A percentile compares a stretch with the other conserved stretches of the same genome.
phyloP scores from a whole-genome alignment of 2,329 filamentous ascomycete genomes.

The Stachybotrys elegans region DNA sequence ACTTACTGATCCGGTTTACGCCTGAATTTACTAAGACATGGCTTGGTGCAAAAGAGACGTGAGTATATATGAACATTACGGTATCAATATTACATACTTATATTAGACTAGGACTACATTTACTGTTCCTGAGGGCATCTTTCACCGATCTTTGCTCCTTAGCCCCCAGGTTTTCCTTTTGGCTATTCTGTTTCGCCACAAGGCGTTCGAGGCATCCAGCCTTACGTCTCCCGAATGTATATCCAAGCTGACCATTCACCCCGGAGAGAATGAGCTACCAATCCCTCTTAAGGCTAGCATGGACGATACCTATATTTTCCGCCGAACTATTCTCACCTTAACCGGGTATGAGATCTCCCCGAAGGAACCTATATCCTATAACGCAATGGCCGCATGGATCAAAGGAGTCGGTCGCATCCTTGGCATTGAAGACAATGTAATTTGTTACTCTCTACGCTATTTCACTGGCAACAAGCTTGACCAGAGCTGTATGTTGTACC shows the following conservation, averaged over 20 bases:
- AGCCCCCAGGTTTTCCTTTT: slow-evolving; percentile 28
- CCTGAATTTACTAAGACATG: slow-evolving; percentile 19
- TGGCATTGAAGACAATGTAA: slow-evolving; percentile 3
- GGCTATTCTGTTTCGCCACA: slow-evolving; percentile 19
- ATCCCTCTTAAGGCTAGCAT: slow-evolving; percentile 3
- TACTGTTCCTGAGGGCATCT: slow-evolving; percentile 28
- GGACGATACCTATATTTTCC: slow-evolving; percentile 5
- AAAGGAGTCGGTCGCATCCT: slow-evolving; percentile 5
- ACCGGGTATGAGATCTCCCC: slow-evolving; percentile 10
- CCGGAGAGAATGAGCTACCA: slow-evolving; percentile 14
- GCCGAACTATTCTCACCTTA: slow-evolving; percentile 1
- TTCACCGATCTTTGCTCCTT: slow-evolving; percentile 27
- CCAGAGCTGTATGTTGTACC: neutral
- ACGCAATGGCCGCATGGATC: slow-evolving; percentile 11
- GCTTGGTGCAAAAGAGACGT: slow-evolving; percentile 13
- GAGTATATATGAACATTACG: too few species aligned
- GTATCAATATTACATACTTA: too few species aligned
- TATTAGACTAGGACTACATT: slow-evolving; percentile 31
- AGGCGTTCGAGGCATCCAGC: slow-evolving; percentile 15
- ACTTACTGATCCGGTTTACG: slow-evolving; percentile 11
- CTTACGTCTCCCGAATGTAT: slow-evolving; percentile 16
- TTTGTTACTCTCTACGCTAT: slow-evolving; percentile 7
- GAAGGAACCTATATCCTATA: slow-evolving; percentile 8
- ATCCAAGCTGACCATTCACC: slow-evolving; percentile 18
- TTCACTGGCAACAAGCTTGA: slow-evolving; percentile 6